Base-by-base conservation (phyloP, 352 stramenopile genomes). In the Phytophthora constricta region DNA sequence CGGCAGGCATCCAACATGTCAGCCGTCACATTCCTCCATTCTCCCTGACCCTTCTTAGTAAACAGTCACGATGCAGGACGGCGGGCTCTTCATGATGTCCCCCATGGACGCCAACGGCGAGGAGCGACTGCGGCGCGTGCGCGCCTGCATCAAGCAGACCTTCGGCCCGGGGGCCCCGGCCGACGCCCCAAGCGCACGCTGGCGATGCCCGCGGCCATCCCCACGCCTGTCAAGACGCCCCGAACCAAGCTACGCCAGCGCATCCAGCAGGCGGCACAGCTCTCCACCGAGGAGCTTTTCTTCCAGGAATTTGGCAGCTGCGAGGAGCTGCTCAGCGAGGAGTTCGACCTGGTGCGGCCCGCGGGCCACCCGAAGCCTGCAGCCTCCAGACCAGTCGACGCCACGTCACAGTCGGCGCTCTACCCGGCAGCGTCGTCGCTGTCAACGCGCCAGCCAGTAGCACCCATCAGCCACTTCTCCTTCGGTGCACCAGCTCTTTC, bases 281-380 rank as follows among this genome's bases (percentile, higher is more conserved):
- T 84, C 14, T 84, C 72, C 17, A 60, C 67, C 19, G 76, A 93
- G 34, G 68, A 89, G 19, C 80, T 91, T 26, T 93, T 93, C 71
- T 89, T 82, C 49, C 63, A 87, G 57, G 58, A 82, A 41, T 93
- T 93, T 49, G 85, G 83, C 26, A 73, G 66, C 45, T 42, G 67
- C n/a, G 80, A 89, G 25, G 68, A 84, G 43, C 71, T 91, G 9
- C 51, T 79, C 48, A 58, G 54, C 4, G 55, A 76, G 16, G 75
- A 78, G 49, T 80, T 82, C 39, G 80, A 85, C 41, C 70, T 88
- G 52, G 68, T 51, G 23, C 65, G 71, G 0, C 65, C 67, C 16
- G 62, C 57, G 8, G 54, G 46, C 45, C 62, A 55, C 23, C 47
- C 50, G 25, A 53, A 58, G 7, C 43, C 45, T 49, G 65, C 37